Evolutionary conservation across 148 eudicot species (phyloP).

Genomic region (Rhododendron simsii): DNA sequence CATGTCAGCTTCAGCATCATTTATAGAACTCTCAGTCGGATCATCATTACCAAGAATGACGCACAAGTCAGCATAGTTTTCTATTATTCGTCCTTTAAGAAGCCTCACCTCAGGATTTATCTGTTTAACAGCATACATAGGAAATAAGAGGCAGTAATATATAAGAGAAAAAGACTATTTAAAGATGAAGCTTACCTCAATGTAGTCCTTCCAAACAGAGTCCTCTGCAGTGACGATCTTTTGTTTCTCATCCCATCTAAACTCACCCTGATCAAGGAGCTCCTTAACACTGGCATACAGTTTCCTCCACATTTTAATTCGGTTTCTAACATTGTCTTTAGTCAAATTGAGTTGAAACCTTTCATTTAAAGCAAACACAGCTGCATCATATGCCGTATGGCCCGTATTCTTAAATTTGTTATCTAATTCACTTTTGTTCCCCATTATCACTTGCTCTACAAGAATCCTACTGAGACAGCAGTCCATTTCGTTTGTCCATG

Average conservation of each 20-base stretch:
- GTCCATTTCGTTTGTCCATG: slow-evolving; percentile 16
- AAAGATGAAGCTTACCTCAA: slow-evolving; percentile 5
- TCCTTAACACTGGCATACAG: slow-evolving; percentile 11
- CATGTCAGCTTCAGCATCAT: not conserved
- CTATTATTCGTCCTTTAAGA: slow-evolving; percentile 15
- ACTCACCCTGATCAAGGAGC: slow-evolving; percentile 16
- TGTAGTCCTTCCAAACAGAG: slow-evolving; percentile 5
- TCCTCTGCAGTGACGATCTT: slow-evolving; percentile 8
- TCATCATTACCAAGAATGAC: slow-evolving; percentile 10
- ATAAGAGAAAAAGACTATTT: too few relatives aligned
- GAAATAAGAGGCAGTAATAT: not conserved
- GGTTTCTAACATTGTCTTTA: slow-evolving; percentile 10
- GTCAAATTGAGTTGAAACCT: slow-evolving; percentile 8
- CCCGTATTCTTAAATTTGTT: not conserved
- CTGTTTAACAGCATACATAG: not conserved
- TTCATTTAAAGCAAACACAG: slow-evolving; percentile 2
- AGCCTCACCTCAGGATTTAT: slow-evolving; percentile 7
- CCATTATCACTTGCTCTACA: slow-evolving; percentile 10
- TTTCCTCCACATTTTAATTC: slow-evolving; percentile 19
- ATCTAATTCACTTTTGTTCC: not conserved
- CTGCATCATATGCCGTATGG: not conserved
- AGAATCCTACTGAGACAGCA: slow-evolving; percentile 11
- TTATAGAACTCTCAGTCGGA: not conserved
- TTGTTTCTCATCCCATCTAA: slow-evolving; percentile 14
- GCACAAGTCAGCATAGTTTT: slow-evolving; percentile 16